Evolutionary conservation across 345 rosid species (phyloP).

Genomic region (Dipteronia dyeriana): DNA sequence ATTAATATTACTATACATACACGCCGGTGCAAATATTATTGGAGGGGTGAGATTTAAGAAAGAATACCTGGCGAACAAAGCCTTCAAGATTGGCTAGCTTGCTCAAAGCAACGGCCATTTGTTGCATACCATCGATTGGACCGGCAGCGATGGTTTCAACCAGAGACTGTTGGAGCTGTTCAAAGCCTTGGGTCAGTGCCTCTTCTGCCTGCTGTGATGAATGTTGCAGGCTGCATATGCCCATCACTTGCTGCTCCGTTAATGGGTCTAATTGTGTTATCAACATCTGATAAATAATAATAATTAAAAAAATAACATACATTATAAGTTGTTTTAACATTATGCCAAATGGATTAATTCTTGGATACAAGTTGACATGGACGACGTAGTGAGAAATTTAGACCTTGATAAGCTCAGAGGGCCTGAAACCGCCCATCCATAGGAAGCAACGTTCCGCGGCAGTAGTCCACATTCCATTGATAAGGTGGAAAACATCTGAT

Average conservation of each 20-base stretch:
- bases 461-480: slow-evolving; percentile 85
- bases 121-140: slow-evolving; percentile 79
- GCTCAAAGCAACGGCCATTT: slow-evolving; percentile 87
- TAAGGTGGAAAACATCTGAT: slow-evolving; percentile 84
- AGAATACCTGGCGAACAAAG: slow-evolving; percentile 86
- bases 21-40: too few relatives aligned
- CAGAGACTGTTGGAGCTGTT: slow-evolving; percentile 93
- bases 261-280: slow-evolving; percentile 77
- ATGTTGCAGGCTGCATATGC: slow-evolving; percentile 87
- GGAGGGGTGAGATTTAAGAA: too few relatives aligned
- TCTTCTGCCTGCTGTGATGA: slow-evolving; percentile 97
- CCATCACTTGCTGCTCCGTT: slow-evolving; percentile 93
- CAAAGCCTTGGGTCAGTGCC: slow-evolving; percentile 86
- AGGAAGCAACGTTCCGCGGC: slow-evolving; percentile 96
- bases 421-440: slow-evolving; percentile 97
- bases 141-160: slow-evolving; percentile 71
- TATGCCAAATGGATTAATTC: too few relatives aligned
- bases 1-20: too few relatives aligned
- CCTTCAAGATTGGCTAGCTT: slow-evolving; percentile 93
- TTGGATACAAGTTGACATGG: too few relatives aligned
- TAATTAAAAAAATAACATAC: neutral
- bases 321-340: too few relatives aligned
- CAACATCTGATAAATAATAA: slow-evolving; percentile 56
- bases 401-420: slow-evolving; percentile 96
- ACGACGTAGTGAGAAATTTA: neutral